Percentiles rank a stretch among this genome's conserved stretches.
phyloP scores from a whole-genome alignment of 306 rosid genomes.

The Cicer bijugum region DNA sequence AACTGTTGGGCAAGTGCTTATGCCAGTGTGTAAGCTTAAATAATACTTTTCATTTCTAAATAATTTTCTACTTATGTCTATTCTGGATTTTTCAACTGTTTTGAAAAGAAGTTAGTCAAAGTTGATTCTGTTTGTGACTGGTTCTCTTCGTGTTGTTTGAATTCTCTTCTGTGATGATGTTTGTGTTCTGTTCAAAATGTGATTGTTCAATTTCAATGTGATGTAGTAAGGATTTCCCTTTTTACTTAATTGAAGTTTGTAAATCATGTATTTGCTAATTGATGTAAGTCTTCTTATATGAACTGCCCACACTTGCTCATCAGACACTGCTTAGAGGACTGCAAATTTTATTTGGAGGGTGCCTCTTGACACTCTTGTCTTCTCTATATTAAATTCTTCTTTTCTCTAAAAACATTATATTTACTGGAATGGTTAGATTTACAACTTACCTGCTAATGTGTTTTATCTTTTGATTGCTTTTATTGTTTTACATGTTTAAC shows the following conservation, averaged over 20 bases:
- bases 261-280: constrained; percentile 13
- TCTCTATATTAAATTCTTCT: neutral
- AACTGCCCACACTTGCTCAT: neutral
- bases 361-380: neutral
- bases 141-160: constrained; percentile 11
- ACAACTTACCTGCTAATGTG: neutral
- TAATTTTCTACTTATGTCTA: neutral
- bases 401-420: constrained; percentile 1
- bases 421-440: constrained; percentile 6
- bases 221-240: neutral
- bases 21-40: too few species aligned
- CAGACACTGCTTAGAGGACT: constrained; percentile 12
- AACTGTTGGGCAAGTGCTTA: too few species aligned
- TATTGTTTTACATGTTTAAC: neutral
- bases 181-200: constrained; percentile 11
- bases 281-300: constrained; percentile 4
- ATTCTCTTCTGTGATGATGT: constrained; percentile 21
- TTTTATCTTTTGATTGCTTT: constrained; percentile 12
- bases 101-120: constrained; percentile 10
- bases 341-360: constrained; percentile 17
- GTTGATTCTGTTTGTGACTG: neutral
- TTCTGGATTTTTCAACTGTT: neutral
- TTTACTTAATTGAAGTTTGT: neutral
- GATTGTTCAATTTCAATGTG: constrained; percentile 9
- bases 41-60: constrained; percentile 20